phyloP scores from a whole-genome alignment of 164 flowering plant genomes.

The Cinnamomum micranthum region DNA sequence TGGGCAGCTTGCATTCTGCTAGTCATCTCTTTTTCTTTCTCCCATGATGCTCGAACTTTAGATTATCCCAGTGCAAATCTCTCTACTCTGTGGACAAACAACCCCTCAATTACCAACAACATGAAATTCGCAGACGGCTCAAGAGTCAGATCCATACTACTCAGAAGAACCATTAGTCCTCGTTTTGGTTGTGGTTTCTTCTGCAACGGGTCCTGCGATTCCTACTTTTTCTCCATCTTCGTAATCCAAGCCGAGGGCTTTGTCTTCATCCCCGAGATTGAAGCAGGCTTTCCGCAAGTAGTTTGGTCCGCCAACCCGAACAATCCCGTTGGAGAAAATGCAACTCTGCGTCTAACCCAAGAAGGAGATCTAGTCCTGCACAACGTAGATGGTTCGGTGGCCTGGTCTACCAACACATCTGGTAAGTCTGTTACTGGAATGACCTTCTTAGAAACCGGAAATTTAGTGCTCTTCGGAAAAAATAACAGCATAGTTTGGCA shows the following conservation, averaged over 20 bases:
- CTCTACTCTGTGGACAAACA: constrained; percentile 6
- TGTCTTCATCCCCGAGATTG: neutral
- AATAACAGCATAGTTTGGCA: constrained; percentile 17
- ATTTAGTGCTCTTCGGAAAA: constrained; percentile 11
- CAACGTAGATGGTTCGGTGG: constrained; percentile 23
- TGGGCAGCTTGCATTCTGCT: neutral
- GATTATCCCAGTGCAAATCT: constrained; percentile 4
- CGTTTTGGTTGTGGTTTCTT: constrained; percentile 12
- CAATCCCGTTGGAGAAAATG: constrained; percentile 19
- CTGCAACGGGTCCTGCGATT: neutral
- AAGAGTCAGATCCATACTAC: neutral
- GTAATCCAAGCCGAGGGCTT: neutral
- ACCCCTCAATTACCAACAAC: neutral
- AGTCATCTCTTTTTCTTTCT: neutral
- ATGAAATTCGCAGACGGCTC: neutral
- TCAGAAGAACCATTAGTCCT: neutral
- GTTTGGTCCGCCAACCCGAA: constrained; percentile 25
- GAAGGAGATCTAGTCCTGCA: constrained; percentile 25
- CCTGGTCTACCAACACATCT: constrained; percentile 32
- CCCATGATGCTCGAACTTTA: neutral
- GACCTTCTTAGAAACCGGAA: constrained; percentile 19
- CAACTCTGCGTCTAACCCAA: constrained; percentile 17
- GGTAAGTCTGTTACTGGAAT: constrained; percentile 23
- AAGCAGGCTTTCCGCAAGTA: neutral
- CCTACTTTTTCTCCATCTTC: constrained; percentile 2